Conservation (phyloP, 1,284 basidiomycete species). For the Marasmius fiardii region DNA sequence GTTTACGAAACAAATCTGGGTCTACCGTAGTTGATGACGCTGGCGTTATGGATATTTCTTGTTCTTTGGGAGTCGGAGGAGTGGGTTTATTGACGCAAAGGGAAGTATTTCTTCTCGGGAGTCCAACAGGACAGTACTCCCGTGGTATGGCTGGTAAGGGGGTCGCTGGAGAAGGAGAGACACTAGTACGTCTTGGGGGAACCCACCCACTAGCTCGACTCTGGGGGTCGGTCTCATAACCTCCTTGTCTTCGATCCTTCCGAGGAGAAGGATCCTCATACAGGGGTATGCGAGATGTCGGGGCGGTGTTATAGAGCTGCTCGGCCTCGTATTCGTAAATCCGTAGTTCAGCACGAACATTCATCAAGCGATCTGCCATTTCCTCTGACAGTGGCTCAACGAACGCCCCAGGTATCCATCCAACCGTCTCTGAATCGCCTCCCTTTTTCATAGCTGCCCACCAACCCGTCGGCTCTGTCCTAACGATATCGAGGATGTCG, state of each 20-base stretch:
- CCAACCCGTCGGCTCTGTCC: constrained; percentile 71
- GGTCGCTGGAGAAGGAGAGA: constrained; percentile 40
- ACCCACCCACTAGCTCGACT: neutral
- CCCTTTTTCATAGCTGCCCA: constrained; percentile 69
- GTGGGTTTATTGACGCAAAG: constrained; percentile 29
- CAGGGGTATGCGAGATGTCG: constrained; percentile 26
- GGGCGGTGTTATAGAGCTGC: constrained; percentile 36
- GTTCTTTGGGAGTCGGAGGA: constrained; percentile 21
- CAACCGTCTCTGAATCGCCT: constrained; percentile 39
- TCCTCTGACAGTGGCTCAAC: constrained; percentile 42
- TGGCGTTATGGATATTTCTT: neutral
- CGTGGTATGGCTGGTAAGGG: constrained; percentile 37
- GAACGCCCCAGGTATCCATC: constrained; percentile 70
- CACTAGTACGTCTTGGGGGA: constrained; percentile 17
- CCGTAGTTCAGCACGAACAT: constrained; percentile 36
- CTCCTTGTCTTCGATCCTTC: neutral
- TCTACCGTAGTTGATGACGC: constrained; percentile 1
- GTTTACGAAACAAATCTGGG: constrained; percentile 4
- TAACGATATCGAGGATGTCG: constrained; percentile 65
- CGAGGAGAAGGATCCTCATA: constrained; percentile 2
- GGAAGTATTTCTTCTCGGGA: constrained; percentile 2
- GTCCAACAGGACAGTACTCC: constrained; percentile 1
- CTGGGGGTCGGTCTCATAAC: neutral
- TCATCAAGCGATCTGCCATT: constrained; percentile 41
- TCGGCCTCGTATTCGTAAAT: constrained; percentile 46